phyloP scores from a whole-genome alignment of 2,329 filamentous ascomycete genomes.

The Clonostachys chloroleuca region DNA sequence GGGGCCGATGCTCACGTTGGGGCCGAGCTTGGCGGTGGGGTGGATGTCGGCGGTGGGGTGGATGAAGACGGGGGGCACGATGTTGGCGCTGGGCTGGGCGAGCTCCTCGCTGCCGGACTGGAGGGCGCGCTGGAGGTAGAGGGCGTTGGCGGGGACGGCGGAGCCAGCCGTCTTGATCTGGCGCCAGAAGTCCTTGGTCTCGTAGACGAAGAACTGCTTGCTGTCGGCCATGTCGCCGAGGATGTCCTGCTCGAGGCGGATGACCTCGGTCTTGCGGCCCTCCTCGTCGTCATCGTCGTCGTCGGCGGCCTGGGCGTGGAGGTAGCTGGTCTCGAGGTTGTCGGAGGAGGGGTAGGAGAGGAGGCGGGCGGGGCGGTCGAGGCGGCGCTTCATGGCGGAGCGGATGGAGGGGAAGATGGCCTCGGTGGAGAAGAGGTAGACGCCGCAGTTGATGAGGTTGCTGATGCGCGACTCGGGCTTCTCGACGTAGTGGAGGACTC shows the following conservation, averaged over 20 bases:
- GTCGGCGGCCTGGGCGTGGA: conserved; percentile 1
- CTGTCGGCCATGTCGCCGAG: conserved; percentile 92
- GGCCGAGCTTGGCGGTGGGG: conserved; percentile 91
- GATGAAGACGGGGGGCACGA: conserved; percentile 90
- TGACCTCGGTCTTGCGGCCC: conserved; percentile 76
- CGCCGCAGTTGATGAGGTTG: conserved; percentile 98
- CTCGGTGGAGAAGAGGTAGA: conserved; percentile 95
- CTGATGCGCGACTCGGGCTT: conserved; percentile 97
- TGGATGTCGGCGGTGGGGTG: conserved; percentile 88
- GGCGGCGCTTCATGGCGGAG: conserved; percentile 90
- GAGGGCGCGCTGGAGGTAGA: conserved; percentile 93
- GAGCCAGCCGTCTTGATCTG: conserved; percentile 99
- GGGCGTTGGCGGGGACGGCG: conserved; percentile 90
- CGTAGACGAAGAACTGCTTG: conserved; percentile 97
- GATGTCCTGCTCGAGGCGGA: conserved; percentile 95
- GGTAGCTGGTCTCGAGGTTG: conserved; percentile 63
- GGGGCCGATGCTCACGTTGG: conserved; percentile 95
- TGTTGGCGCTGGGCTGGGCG: conserved; percentile 76
- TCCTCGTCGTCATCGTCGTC: conserved; percentile 64
- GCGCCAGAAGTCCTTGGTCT: conserved; percentile 99
- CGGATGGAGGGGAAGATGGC: conserved; percentile 95
- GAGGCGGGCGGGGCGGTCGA: conserved; percentile 76
- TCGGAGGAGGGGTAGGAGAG: conserved; percentile 95
- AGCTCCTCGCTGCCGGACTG: conserved; percentile 77
- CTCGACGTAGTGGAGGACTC: conserved; percentile 97